A percentile compares a stretch with the other conserved stretches of the same genome.
Conservation (phyloP, 768 basidiomycete genomes). For the Mycena rebaudengoi region DNA sequence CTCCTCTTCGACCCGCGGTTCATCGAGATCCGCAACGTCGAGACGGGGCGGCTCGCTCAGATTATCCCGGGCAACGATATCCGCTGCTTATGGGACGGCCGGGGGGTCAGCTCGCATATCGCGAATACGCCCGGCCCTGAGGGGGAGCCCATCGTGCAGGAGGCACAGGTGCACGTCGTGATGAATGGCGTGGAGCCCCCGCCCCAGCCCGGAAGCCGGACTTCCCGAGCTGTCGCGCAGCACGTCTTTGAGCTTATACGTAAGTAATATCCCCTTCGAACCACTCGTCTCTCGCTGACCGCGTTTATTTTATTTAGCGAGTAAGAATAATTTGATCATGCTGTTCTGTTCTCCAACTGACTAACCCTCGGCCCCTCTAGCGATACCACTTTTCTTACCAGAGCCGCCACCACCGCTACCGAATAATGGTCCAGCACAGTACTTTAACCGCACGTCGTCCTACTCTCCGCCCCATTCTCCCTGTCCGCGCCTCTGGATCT, state of each 20-base stretch:
- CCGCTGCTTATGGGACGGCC: slow-evolving; percentile 91
- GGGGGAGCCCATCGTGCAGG: slow-evolving; percentile 70
- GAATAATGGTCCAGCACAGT: slow-evolving; percentile 1
- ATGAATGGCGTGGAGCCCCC: slow-evolving; percentile 70
- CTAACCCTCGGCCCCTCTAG: no score
- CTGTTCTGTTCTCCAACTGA: no score
- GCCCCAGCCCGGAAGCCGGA: slow-evolving; percentile 43
- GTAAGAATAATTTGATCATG: no score
- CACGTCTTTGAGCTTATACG: slow-evolving; percentile 84
- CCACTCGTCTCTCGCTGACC: no score
- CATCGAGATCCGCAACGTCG: slow-evolving; percentile 88
- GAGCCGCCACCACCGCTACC: not conserved
- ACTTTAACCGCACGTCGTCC: slow-evolving; percentile 20
- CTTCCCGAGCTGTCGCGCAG: slow-evolving; percentile 65
- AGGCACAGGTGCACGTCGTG: slow-evolving; percentile 87
- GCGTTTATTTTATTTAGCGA: no score
- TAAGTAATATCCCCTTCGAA: no score
- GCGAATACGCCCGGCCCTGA: slow-evolving; percentile 62
- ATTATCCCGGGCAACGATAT: slow-evolving; percentile 85
- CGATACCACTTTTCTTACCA: slow-evolving; percentile 16
- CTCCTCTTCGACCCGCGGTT: slow-evolving; percentile 89
- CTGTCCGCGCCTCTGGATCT: slow-evolving; percentile 22
- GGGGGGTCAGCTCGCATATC: slow-evolving; percentile 64
- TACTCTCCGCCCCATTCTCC: slow-evolving; percentile 24
- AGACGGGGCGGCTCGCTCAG: slow-evolving; percentile 81